Percentiles rank a stretch among this genome's conserved stretches.
Conservation (phyloP, 2,329 filamentous ascomycete species). For the Exophiala calicioides region DNA sequence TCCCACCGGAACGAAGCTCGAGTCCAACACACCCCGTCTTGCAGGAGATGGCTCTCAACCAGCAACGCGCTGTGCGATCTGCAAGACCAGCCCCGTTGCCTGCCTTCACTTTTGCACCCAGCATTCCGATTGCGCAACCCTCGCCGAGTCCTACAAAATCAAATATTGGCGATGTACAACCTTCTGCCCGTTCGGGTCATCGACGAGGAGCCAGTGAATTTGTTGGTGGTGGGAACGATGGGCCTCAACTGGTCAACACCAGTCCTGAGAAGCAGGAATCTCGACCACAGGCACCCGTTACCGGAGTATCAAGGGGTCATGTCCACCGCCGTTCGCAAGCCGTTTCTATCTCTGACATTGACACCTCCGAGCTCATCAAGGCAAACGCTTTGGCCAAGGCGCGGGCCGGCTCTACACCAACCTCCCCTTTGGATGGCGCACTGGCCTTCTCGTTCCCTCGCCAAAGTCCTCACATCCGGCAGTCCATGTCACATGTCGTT, state of each 20-base stretch:
- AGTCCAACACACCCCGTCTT: slow-evolving; percentile 33
- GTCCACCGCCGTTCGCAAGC: slow-evolving; percentile 78
- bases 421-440: slow-evolving; percentile 46
- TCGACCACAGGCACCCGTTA: slow-evolving; percentile 40
- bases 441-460: slow-evolving; percentile 33
- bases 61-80: slow-evolving; percentile 29
- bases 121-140: slow-evolving; percentile 13
- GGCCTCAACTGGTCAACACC: slow-evolving; percentile 41
- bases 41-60: slow-evolving; percentile 33
- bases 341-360: slow-evolving; percentile 79
- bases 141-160: slow-evolving; percentile 32
- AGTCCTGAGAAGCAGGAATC: slow-evolving; percentile 40
- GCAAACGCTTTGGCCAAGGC: slow-evolving; percentile 56
- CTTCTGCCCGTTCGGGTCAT: slow-evolving; percentile 51
- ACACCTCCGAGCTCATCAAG: slow-evolving; percentile 62
- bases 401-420: slow-evolving; percentile 62
- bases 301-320: slow-evolving; percentile 65
- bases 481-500: slow-evolving; percentile 26
- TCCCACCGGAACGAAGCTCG: slow-evolving; percentile 21
- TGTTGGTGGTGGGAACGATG: slow-evolving; percentile 61
- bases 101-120: slow-evolving; percentile 30
- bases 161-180: slow-evolving; percentile 17
- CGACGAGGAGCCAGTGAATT: slow-evolving; percentile 82
- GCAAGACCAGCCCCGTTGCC: slow-evolving; percentile 30
- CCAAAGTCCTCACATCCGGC: slow-evolving; percentile 28